Base-by-base conservation (phyloP, 768 basidiomycete genomes). In the Coprinopsis strossmayeri region DNA sequence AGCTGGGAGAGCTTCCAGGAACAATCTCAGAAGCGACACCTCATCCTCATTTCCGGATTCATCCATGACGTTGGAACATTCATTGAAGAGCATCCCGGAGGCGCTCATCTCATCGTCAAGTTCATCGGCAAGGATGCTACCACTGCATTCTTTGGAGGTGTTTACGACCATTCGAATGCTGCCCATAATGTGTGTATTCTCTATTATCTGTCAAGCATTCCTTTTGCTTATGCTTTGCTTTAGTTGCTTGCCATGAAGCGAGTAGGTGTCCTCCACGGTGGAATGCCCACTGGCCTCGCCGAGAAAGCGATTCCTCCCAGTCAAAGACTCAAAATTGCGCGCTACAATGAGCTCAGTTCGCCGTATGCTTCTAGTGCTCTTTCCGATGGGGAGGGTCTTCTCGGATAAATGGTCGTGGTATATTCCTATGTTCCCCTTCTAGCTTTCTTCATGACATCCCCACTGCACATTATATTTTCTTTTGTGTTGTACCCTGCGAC, bases 121-220 rank as follows among this genome's bases (percentile, higher is more conserved):
- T 77, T 85, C 64, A 87, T 93, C 57, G 93, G 93, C 49, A 88
- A 81, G 63, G 93, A 95, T 58, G 92, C 88, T 2, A 91, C 91
- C 2, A 89, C 90, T 0, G 91, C 92, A 4, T 96, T 95, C 76
- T 93, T 95, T 59, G 93, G 93, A 53, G 89, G 87, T 51, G 84
- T 92, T 0, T 91, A 91, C 59, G 87, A 88, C 55, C 90, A 91
- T 59, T 89, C 86, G 25, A 91, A 91, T 60, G 87, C 88, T 38
- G 87, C 90, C 4, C 87, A 91, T 64, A 91, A 91, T 59, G 82
- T 84, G 59, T 30, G 82, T 66, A n/a, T n/a, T n/a, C n/a, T n/a
- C n/a, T 41, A 3, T 15, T 23, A 9, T 1, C 25, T 3, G 18
- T 25, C 30, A 7, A 7, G 30, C 15, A 21, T 25, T 30, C 12